Conservation (phyloP, 2,329 filamentous ascomycete species). For the Calonectria multiphialidica region DNA sequence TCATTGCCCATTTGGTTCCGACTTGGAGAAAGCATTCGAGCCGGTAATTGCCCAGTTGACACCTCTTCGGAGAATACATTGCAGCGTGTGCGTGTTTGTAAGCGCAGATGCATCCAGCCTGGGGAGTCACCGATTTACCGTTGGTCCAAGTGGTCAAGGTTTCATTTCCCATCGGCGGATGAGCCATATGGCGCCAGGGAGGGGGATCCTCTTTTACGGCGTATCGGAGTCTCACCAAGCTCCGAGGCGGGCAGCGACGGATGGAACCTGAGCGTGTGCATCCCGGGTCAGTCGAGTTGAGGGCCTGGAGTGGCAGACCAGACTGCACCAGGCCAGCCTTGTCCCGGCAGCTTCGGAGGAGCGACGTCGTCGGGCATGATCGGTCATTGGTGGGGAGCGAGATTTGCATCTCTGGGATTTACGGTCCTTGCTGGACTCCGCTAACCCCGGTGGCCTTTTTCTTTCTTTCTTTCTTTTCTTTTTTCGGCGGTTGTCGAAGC, state of each 20-base stretch:
- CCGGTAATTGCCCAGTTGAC: not conserved
- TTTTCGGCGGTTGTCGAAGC: not conserved
- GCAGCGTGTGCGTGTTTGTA: not conserved
- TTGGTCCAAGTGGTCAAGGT: conserved; percentile 1
- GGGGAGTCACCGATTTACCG: not conserved
- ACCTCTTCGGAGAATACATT: not conserved
- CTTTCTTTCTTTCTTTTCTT: not conserved
- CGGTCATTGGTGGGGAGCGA: not conserved
- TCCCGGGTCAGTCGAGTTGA: not conserved
- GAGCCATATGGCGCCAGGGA: not conserved
- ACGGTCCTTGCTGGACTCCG: not conserved
- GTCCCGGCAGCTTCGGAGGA: not conserved
- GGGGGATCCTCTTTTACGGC: not conserved
- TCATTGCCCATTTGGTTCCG: not conserved
- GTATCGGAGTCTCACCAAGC: not conserved
- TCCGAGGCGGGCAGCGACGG: not conserved
- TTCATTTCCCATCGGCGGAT: not conserved
- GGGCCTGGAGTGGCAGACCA: not conserved
- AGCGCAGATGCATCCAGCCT: not conserved
- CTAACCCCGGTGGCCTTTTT: not conserved
- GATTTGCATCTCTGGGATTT: not conserved
- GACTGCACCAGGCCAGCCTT: not conserved
- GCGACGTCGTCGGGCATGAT: not conserved
- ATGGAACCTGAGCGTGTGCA: not conserved
- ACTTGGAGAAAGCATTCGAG: not conserved